Evolutionary conservation across 176 grass and related monocot genomes (phyloP), one percentile per base, ranked within the genome.

Genomic region (Ananas comosus): DNA sequence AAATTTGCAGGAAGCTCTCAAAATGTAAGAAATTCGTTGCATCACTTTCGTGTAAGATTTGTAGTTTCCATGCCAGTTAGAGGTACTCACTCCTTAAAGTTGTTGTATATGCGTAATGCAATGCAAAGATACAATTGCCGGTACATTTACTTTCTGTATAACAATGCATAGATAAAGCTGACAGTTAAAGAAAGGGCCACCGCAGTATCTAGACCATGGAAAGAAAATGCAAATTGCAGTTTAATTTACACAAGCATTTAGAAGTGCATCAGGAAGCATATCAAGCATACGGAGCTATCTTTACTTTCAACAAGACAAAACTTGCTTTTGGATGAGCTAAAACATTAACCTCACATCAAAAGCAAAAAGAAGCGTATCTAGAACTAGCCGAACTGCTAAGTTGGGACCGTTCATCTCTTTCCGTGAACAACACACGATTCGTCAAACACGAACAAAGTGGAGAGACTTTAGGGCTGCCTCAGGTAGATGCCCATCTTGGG

Each of bases 381-480:
- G 11, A 16, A 61, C 14, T 16, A 11, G 13, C n/a, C 9, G 53
- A 57, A 57, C 53, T 16, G n/a, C 53, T 17, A 1, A 9, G 21
- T 61, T 61, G 7, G 33, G 33, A 42, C 33, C 33, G 5, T 4
- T 18, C 3, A 61, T 61, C 12, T 21, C 56, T 61, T 61, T 10
- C 22, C 21, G n/a, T 0, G 56, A 61, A 22, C 1, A 18, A 61
- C 7, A 61, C 7, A 10, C 7, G 17, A 61, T 22, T 9, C n/a
- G 56, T 16, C 13, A 19, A 24, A 13, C 33, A 51, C 52, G 53
- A 9, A 49, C 70, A 10, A 87, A 64, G 51, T 81, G 48, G 6
- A 68, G 67, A 28, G 76, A 75, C 33, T 53, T 74, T 10, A 74
- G 48, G 51, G 47, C 56, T 69, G 70, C 79, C 73, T 76, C 84